Conservation (phyloP, 176 grass and related monocot species). For the Lolium multiflorum region DNA sequence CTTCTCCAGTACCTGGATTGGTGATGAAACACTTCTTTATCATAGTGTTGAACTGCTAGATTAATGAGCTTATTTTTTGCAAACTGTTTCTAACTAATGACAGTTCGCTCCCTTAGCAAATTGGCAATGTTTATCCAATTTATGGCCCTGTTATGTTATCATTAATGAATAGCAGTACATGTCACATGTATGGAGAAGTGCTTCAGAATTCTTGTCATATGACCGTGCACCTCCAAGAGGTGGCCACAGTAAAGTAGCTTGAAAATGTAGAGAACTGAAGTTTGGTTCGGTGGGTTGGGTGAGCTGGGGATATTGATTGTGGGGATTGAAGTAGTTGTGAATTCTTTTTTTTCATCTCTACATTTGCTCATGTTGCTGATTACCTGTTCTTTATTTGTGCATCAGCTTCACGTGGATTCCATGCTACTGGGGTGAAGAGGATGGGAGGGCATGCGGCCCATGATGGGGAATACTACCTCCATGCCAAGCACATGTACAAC, state of each 20-base stretch:
- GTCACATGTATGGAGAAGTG: neutral
- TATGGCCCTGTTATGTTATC: neutral
- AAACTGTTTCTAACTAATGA: neutral
- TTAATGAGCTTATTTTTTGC: neutral
- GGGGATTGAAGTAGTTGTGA: neutral
- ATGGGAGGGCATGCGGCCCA: constrained; percentile 67
- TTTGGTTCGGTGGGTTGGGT: neutral
- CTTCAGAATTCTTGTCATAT: neutral
- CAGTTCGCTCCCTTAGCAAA: neutral
- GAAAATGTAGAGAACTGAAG: constrained; percentile 5
- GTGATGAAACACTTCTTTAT: neutral
- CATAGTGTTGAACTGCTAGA: neutral
- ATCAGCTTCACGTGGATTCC: constrained; percentile 70
- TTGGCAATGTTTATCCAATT: neutral
- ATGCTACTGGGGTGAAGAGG: constrained; percentile 81
- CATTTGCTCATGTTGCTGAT: neutral
- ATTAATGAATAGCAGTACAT: neutral
- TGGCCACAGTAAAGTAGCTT: neutral
- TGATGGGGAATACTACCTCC: constrained; percentile 72
- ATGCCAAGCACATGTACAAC: constrained; percentile 99
- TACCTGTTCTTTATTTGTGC: neutral
- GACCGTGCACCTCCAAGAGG: neutral
- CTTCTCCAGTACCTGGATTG: neutral
- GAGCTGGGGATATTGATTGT: neutral
- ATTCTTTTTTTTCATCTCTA: neutral